Evolutionary conservation across 345 rosid genomes (phyloP).

Genomic region (Rhodamnia rubescens): DNA sequence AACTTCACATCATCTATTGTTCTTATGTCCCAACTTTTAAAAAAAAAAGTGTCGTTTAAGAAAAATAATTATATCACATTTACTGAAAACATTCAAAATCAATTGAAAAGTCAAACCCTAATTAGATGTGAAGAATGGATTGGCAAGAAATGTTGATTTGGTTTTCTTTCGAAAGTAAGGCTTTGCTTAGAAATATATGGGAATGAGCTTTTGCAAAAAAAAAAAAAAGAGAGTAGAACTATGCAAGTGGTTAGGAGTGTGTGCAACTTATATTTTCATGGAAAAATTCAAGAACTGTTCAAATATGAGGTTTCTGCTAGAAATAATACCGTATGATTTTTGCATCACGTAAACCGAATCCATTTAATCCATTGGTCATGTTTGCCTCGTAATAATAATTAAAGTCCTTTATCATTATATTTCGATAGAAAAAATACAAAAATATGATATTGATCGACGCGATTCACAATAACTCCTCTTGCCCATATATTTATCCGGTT

Average conservation of each 20-base stretch:
- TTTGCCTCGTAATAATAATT: rapidly evolving
- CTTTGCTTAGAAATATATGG: not conserved
- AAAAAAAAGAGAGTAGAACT: not conserved
- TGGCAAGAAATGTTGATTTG: not conserved
- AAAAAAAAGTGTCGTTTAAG: not conserved
- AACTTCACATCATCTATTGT: not conserved
- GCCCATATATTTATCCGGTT: not conserved
- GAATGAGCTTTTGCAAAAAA: not conserved
- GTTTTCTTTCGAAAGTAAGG: not conserved
- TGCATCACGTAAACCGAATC: not conserved
- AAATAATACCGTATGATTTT: not conserved
- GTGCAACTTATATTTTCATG: not conserved
- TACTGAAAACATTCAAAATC: not conserved
- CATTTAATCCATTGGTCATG: not conserved
- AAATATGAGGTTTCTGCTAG: not conserved
- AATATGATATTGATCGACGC: not conserved
- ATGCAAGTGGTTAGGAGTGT: not conserved
- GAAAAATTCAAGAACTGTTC: not conserved
- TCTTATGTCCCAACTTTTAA: not conserved
- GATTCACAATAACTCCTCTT: not conserved
- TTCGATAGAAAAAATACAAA: not conserved
- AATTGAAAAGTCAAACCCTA: not conserved
- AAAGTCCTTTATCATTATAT: not conserved
- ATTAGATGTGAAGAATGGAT: not conserved
- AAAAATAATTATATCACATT: too few relatives aligned